Evolutionary conservation across 306 rosid genomes (phyloP), one percentile per base, ranked within the genome.

Genomic region (Cyclanthera cordifolia): DNA sequence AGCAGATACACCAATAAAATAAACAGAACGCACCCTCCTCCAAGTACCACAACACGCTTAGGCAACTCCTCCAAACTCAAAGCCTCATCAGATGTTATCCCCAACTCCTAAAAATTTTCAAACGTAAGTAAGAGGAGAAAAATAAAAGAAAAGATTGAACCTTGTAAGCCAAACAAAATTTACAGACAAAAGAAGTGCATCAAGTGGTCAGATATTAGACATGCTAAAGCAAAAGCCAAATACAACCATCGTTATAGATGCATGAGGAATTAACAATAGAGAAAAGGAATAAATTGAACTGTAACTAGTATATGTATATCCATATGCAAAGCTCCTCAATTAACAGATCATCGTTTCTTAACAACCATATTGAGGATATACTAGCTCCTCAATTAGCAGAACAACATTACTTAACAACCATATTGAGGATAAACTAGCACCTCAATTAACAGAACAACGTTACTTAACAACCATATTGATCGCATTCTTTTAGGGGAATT

Each of bases 21-120:
- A 46, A 43, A 19, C 34, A 65, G 39, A 65, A 28, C 70, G 13
- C 37, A 93, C 98, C 98, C 98, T 84, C 81, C 98, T 50, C 98
- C 98, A 41, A 93, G 88, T 80, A 93, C 81, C 79, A 93, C 90
- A 56, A 73, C 90, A 70, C 78, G 91, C 78, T 83, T 93, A 32
- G 98, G 98, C 3, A 87, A 76, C 59, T 93, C 91, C 76, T 93
- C 96, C 74, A 93, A 76, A 87, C 98, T 93, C 83, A 93, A 81
- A 58, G 98, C 98, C 88, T 93, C 96, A 19, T 93, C 96, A 21
- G 98, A 93, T 68, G 98, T 89, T 79, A 93, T 90, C 71, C 80
- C 91, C 75, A 86, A 84, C 82, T 93, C 96, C 98, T 93, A 73
- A 71, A 78, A 39, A 71, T 64, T 43, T 37, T 16, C 4, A 30